These are phyloP conservation scores for Sphaerosporella brunnea DNA, from an alignment of 495 filamentous ascomycete species.

Conservation along the genomic window DNA sequence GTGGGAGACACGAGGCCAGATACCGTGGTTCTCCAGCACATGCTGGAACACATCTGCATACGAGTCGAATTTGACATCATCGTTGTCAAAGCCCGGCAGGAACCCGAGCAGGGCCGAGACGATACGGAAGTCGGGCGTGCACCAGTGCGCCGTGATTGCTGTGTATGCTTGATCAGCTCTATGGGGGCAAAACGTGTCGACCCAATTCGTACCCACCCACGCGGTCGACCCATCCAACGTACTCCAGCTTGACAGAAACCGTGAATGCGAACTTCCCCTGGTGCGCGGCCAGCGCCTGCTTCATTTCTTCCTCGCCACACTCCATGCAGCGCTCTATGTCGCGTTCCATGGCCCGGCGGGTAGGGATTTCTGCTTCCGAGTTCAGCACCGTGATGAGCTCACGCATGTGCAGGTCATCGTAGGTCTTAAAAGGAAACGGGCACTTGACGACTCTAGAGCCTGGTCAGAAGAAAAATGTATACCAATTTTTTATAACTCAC, in stretches of 20 bases:
- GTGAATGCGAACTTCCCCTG: background rate
- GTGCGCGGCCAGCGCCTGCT: background rate
- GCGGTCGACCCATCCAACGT: background rate
- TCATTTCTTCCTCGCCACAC: background rate
- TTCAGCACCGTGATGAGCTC: background rate
- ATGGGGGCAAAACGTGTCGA: background rate
- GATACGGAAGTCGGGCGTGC: background rate
- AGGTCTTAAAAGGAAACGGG: background rate
- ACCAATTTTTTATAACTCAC: no score
- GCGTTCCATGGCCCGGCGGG: background rate
- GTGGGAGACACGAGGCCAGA: background rate
- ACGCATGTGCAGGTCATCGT: background rate
- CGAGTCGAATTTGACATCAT: background rate
- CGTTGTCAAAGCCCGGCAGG: background rate
- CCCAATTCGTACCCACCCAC: background rate
- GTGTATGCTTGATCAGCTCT: background rate
- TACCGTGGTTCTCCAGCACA: background rate
- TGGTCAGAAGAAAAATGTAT: no score
- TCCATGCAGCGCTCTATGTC: background rate
- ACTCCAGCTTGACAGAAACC: background rate
- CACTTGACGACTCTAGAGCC: no score
- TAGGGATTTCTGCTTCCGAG: background rate
- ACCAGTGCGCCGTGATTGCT: background rate
- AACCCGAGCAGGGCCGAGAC: background rate
- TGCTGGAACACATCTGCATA: background rate